Percentiles rank a stretch among this genome's conserved stretches.
phyloP scores from a whole-genome alignment of 495 filamentous ascomycete species.

The Tuber melanosporum region DNA sequence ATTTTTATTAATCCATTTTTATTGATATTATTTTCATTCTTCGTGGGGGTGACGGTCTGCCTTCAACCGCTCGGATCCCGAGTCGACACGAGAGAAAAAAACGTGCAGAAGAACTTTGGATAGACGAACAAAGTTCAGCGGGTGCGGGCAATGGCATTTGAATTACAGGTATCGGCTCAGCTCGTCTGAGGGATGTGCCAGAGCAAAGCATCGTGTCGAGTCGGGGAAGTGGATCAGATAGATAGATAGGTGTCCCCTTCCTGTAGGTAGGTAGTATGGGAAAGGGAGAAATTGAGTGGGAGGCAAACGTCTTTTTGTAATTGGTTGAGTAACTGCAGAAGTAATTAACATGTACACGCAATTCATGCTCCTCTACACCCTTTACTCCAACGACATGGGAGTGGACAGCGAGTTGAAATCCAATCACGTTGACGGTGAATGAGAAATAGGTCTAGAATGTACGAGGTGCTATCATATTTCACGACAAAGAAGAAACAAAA shows the following conservation, averaged over 20 bases:
- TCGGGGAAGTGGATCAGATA: background rate
- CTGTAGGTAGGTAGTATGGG: background rate
- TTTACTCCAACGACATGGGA: background rate
- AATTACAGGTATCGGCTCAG: background rate
- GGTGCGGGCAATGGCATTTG: background rate
- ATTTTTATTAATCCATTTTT: background rate
- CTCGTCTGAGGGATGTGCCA: background rate
- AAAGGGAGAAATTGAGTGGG: background rate
- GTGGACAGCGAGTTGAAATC: background rate
- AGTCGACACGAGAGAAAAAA: background rate
- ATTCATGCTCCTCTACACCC: background rate
- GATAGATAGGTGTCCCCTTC: background rate
- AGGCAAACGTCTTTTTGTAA: background rate
- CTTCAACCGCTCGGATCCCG: background rate
- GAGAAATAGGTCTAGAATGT: background rate
- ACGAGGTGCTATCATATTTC: background rate
- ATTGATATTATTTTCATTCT: background rate
- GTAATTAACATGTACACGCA: background rate
- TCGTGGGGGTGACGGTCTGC: background rate
- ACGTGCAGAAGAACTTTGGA: background rate
- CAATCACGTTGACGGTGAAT: background rate
- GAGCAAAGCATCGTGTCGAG: background rate
- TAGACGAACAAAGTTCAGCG: background rate
- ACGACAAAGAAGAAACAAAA: background rate
- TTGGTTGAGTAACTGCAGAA: background rate